Evolutionary conservation across 1,284 basidiomycete species (phyloP), one percentile per base, ranked within the genome.

Genomic region (Schizophyllum amplum): DNA sequence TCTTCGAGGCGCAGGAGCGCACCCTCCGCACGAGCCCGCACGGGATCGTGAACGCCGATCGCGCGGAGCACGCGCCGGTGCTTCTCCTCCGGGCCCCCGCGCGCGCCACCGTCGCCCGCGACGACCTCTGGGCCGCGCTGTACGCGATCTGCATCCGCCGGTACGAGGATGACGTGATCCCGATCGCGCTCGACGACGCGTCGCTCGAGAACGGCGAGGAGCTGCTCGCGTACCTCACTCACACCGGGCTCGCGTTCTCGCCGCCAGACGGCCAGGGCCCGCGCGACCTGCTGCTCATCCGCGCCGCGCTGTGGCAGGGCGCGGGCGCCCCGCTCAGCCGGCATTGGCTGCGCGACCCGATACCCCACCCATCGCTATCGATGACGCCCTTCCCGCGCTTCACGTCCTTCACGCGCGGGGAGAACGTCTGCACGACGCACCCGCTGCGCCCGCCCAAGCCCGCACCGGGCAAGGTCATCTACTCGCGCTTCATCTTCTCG

Each of bases 371-470:
- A 46, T 48, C 58, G 5, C 27, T 59, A 13, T 58, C 59, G 17
- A 26, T 54, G 7, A 47, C 52, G n/a, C 51, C 60, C n/a, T 63
- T 63, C 52, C 60, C 62, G 6, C 50, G 54, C 33, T 48, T 55
- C 21, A 47, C 53, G 17, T 59, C 58, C 6, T 61, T 63, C 58
- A 63, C 62, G 13, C 54, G 62, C 26, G 53, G 47, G n/a, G 55
- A 58, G 33, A 56, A 61, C 51, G 62, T 63, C 27, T 51, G 60
- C 20, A 61, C 62, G 13, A 61, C 59, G 2, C 62, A 63, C 47
- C 62, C 62, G 4, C 59, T 63, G 4, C 60, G 62, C 6, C 62
- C 62, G 4, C 60, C 62, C 1, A 63, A 63, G 57, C 62, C 62
- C n/a, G 52, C 54, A 5, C 60, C 62, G 11, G 62, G 62, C 2